These are phyloP conservation scores for Schwanniomyces yamadae DNA, from an alignment of 805 yeast species.

Conservation along the genomic window DNA sequence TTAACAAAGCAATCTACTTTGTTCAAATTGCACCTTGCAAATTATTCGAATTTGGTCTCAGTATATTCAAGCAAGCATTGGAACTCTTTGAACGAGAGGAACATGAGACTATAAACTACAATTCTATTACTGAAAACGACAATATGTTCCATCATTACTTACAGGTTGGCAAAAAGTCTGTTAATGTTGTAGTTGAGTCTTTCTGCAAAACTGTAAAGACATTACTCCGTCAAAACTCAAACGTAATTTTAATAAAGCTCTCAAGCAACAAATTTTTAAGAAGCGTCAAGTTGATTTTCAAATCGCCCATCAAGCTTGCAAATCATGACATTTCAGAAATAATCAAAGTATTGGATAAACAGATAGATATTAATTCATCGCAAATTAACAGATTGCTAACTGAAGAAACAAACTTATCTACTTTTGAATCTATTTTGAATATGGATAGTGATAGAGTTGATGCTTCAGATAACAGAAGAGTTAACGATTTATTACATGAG, in stretches of 20 bases:
- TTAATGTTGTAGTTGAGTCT: conserved; percentile 5
- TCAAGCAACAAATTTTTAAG: conserved; percentile 4
- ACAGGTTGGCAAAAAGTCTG: conserved; percentile 7
- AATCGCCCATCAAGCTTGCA: conserved; percentile 21
- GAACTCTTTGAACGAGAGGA: conserved; percentile 5
- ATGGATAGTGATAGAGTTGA: background rate
- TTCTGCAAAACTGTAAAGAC: conserved; percentile 7
- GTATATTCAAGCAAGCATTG: conserved; percentile 7
- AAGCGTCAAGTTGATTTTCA: conserved; percentile 8
- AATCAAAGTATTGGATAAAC: conserved; percentile 16
- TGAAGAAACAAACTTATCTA: conserved; percentile 12
- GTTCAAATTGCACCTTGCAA: conserved; percentile 36
- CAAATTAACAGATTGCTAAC: conserved; percentile 26
- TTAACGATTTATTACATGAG: conserved; percentile 8
- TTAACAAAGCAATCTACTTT: conserved; percentile 28
- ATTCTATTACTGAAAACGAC: conserved; percentile 16
- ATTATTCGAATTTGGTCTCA: conserved; percentile 15
- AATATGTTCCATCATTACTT: conserved; percentile 11
- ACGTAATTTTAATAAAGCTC: conserved; percentile 13
- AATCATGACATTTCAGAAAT: conserved; percentile 26
- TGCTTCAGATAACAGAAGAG: conserved; percentile 3
- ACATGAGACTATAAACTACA: background rate
- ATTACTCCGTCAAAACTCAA: conserved; percentile 15
- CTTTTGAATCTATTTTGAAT: conserved; percentile 8
- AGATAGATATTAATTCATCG: conserved; percentile 22